These are phyloP conservation scores for Lactarius indigo DNA, from an alignment of 768 basidiomycete genomes.

Conservation along the genomic window DNA sequence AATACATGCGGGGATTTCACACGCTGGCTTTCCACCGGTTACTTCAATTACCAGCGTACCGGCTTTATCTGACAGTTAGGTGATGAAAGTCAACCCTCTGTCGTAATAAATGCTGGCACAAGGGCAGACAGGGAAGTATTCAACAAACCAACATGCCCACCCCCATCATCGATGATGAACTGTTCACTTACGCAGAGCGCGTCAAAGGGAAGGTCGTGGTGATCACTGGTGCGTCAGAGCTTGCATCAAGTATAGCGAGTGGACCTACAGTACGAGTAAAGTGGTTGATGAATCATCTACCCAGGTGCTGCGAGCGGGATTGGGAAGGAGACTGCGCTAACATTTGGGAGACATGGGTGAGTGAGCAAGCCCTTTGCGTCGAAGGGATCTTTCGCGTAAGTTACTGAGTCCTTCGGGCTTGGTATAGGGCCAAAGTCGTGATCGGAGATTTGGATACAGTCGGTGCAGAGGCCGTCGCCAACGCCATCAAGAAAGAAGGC, in stretches of 20 bases:
- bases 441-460: constrained; percentile 49
- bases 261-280: neutral
- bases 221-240: constrained; percentile 13
- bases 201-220: constrained; percentile 19
- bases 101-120: neutral
- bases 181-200: constrained; percentile 11
- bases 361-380: constrained; percentile 13
- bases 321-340: constrained; percentile 47
- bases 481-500: constrained; percentile 40
- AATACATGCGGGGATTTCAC: neutral
- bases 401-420: neutral
- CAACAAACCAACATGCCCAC: neutral
- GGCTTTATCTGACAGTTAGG: neutral
- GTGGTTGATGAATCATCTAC: neutral
- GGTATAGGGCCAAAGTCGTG: constrained; percentile 44
- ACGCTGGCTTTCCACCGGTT: neutral
- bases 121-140: neutral
- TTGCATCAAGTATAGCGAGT: neutral
- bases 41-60: neutral
- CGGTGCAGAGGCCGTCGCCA: constrained; percentile 40
- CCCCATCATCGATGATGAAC: constrained; percentile 14
- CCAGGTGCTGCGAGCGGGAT: constrained; percentile 38
- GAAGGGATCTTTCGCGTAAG: neutral
- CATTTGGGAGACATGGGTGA: constrained; percentile 52
- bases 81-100: neutral